Evolutionary conservation across 2,329 filamentous ascomycete species (phyloP).

Genomic region (Alternaria brassicae): DNA sequence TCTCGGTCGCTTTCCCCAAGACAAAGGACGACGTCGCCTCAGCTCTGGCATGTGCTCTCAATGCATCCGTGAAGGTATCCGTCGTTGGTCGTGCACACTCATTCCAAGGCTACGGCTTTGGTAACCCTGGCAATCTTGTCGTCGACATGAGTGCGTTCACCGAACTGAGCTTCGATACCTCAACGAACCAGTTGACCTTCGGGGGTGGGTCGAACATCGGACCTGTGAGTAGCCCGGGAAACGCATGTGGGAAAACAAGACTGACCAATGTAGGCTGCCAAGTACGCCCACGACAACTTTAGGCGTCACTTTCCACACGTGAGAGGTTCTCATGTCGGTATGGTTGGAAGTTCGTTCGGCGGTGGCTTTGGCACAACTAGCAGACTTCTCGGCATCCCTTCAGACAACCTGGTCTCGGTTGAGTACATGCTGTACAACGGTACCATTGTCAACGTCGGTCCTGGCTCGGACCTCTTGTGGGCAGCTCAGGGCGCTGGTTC

Average conservation of each 20-base stretch:
- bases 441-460: constrained; percentile 10
- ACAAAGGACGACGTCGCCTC: constrained; percentile 13
- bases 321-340: constrained; percentile 18
- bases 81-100: constrained; percentile 17
- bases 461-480: constrained; percentile 19
- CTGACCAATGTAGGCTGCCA: background rate
- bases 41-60: constrained; percentile 17
- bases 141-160: constrained; percentile 18
- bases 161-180: constrained; percentile 17
- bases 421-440: constrained; percentile 24
- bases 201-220: constrained; percentile 19
- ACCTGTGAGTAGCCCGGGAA: background rate
- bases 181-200: constrained; percentile 19
- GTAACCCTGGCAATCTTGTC: constrained; percentile 19
- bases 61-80: constrained; percentile 21
- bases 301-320: constrained; percentile 19
- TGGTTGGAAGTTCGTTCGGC: constrained; percentile 13
- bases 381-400: constrained; percentile 14
- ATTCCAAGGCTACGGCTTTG: constrained; percentile 22
- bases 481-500: constrained; percentile 21
- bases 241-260: background rate
- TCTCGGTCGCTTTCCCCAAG: constrained; percentile 17
- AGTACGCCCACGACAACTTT: constrained; percentile 14
- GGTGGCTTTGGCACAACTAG: constrained; percentile 20
- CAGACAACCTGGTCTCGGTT: constrained; percentile 18